Evolutionary conservation across 305 asterid species (phyloP).

Genomic region (Fraxinus xanthoxyloides): DNA sequence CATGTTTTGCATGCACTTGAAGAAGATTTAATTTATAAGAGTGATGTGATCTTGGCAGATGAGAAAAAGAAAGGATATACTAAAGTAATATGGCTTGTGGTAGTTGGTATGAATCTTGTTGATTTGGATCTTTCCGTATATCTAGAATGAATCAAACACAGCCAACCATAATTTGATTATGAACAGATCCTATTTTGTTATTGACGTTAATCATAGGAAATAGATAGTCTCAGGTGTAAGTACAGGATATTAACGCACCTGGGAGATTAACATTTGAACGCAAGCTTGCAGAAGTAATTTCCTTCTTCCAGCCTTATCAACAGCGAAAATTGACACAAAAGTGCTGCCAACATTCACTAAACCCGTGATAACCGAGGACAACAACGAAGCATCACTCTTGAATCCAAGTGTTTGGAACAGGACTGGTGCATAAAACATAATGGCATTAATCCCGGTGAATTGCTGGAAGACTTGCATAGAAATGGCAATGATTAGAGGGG

Average conservation of each 20-base stretch:
- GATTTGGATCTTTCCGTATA: neutral
- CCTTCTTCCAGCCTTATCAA: conserved; percentile 43
- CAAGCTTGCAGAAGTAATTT: conserved; percentile 40
- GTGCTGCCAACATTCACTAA: conserved; percentile 35
- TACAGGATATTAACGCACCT: conserved; percentile 5
- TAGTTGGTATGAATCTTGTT: neutral
- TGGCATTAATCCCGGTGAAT: conserved; percentile 64
- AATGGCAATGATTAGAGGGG: conserved; percentile 30
- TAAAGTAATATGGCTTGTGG: neutral
- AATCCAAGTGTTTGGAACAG: conserved; percentile 8
- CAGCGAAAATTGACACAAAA: conserved; percentile 28
- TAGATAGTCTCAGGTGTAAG: neutral
- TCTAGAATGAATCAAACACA: neutral
- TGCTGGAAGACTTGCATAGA: conserved; percentile 43
- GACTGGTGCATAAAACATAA: conserved; percentile 20
- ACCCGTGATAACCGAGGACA: conserved; percentile 38
- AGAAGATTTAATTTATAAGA: neutral
- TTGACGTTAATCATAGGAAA: neutral
- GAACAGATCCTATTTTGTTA: neutral
- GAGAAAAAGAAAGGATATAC: neutral
- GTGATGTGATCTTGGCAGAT: neutral
- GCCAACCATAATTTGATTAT: neutral
- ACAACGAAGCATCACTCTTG: conserved; percentile 14
- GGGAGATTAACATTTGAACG: conserved; percentile 38
- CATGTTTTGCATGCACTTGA: neutral